Evolutionary conservation across 768 basidiomycete species (phyloP).

Genomic region (Podaxis mareebaensis): DNA sequence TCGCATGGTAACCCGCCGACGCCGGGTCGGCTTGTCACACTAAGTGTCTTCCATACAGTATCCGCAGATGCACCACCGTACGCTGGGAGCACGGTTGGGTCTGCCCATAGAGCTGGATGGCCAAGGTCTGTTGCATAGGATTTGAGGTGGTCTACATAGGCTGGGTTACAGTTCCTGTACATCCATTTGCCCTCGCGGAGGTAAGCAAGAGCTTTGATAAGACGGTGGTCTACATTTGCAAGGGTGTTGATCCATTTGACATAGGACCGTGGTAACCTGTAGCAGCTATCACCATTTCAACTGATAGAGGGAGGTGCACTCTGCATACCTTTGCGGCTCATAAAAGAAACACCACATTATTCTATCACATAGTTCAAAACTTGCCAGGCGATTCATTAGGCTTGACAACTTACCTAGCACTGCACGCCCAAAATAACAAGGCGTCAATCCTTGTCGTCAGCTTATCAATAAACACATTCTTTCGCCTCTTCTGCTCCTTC

Average conservation of each 20-base stretch:
- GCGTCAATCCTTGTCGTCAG: constrained; percentile 60
- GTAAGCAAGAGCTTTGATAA: constrained; percentile 54
- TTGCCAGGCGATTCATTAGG: constrained; percentile 4
- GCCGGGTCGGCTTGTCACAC: constrained; percentile 49
- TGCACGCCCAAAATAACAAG: constrained; percentile 74
- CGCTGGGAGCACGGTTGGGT: constrained; percentile 59
- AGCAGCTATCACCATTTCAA: not conserved
- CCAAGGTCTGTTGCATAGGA: constrained; percentile 57
- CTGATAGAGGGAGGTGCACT: not conserved
- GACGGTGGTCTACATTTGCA: constrained; percentile 63
- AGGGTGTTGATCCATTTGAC: constrained; percentile 78
- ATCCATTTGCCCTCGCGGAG: constrained; percentile 61
- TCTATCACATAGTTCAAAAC: constrained; percentile 35
- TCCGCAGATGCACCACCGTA: constrained; percentile 58
- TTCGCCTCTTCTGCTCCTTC: constrained; percentile 30
- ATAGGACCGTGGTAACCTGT: constrained; percentile 63
- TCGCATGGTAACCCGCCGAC: constrained; percentile 79
- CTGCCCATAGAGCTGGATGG: constrained; percentile 60
- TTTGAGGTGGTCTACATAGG: constrained; percentile 41
- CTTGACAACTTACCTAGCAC: constrained; percentile 57
- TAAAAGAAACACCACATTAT: constrained; percentile 93
- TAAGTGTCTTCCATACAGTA: constrained; percentile 55
- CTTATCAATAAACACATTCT: constrained; percentile 22
- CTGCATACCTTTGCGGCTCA: constrained; percentile 60
- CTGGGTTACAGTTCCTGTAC: constrained; percentile 47